phyloP scores from a whole-genome alignment of 768 basidiomycete species.

The Rhodotorula graminis region DNA sequence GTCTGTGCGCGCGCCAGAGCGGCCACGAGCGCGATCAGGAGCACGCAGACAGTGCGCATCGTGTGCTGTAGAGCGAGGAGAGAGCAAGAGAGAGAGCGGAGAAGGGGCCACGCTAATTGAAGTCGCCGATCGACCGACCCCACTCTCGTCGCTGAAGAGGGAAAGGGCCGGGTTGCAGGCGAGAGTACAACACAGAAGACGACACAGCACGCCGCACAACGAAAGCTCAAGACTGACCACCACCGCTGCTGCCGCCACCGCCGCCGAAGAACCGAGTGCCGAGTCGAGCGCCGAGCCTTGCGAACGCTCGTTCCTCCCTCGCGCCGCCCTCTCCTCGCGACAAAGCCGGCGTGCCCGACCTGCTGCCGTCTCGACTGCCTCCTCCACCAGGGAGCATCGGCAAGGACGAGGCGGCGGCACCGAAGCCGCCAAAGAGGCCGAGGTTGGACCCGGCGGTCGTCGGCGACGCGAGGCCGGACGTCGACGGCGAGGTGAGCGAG shows the following conservation, averaged over 20 bases:
- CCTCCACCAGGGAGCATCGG: conserved; percentile 4
- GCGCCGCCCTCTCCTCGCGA: not conserved
- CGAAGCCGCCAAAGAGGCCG: conserved; percentile 8
- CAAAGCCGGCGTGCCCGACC: conserved; percentile 9
- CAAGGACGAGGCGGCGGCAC: not conserved
- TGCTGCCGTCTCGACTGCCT: conserved; percentile 15
- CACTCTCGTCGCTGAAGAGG: not conserved
- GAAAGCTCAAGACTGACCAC: not conserved
- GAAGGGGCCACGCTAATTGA: not conserved
- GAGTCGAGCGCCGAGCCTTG: conserved; percentile 24
- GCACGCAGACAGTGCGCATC: not conserved
- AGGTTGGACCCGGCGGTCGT: conserved; percentile 3
- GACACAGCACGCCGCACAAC: not conserved
- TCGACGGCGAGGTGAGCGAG: conserved; percentile 29
- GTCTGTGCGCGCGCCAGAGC: not conserved
- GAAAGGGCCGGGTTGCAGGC: not conserved
- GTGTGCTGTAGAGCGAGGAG: not conserved
- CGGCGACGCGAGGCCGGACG: conserved; percentile 42
- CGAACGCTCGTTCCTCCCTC: conserved; percentile 21
- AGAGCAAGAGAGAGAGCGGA: not conserved
- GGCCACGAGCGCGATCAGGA: not conserved
- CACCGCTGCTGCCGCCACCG: not conserved
- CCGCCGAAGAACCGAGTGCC: conserved; percentile 27
- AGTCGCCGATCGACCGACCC: not conserved
- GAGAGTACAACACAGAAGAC: not conserved